Conservation (phyloP, 345 rosid genomes). For the Salix koriyanagi region DNA sequence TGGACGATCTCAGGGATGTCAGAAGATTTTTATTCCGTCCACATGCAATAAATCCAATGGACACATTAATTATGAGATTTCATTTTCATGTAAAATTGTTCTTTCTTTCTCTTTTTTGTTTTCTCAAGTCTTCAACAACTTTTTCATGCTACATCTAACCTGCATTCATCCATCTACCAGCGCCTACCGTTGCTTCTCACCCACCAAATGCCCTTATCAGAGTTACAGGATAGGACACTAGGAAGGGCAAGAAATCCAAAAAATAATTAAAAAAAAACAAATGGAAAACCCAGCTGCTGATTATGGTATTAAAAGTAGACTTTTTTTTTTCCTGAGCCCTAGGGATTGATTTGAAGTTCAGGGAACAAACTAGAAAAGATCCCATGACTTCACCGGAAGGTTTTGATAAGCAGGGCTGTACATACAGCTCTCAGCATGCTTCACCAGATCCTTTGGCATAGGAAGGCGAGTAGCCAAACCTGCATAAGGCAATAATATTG, state of each 20-base stretch:
- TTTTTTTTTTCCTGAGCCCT: background rate
- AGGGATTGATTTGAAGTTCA: background rate
- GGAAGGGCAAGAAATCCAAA: background rate
- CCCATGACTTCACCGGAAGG: conserved; percentile 14
- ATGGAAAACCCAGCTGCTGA: background rate
- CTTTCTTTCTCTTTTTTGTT: too few species aligned
- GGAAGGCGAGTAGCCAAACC: conserved; percentile 90
- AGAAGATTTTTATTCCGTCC: too few species aligned
- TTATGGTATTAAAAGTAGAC: background rate
- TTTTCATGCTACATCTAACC: background rate
- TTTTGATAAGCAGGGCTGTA: conserved; percentile 73
- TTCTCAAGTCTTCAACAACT: background rate
- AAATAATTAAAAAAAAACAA: background rate
- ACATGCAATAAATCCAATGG: background rate
- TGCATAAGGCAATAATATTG: conserved; percentile 14
- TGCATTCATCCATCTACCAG: conserved; percentile 5
- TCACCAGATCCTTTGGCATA: conserved; percentile 65
- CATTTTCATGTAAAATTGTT: background rate
- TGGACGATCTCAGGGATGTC: too few species aligned
- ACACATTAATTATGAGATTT: background rate
- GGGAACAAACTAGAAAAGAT: background rate
- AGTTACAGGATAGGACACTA: background rate
- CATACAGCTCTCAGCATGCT: conserved; percentile 87
- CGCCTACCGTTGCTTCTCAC: background rate
- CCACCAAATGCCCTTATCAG: background rate